Percentiles rank a stretch among this genome's conserved stretches.
phyloP scores from a whole-genome alignment of 257 asterid genomes.

The Linaria vulgaris region DNA sequence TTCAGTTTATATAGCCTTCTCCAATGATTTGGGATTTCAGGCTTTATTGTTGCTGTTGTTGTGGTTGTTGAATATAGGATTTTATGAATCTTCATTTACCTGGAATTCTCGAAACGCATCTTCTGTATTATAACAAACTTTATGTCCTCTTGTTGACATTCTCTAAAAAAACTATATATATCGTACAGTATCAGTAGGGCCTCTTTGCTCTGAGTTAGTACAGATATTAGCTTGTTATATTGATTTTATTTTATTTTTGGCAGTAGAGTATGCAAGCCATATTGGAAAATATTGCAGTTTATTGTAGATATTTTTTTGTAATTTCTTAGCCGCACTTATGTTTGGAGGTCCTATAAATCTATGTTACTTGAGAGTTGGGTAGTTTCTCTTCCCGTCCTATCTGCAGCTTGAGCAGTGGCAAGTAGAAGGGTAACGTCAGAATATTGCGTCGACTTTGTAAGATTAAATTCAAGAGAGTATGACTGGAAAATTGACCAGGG shows the following conservation, averaged over 20 bases:
- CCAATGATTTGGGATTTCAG: too few species aligned
- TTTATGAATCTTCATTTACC: conserved; percentile 16
- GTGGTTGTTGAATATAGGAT: too few species aligned
- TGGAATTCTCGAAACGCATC: background rate
- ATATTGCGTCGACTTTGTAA: background rate
- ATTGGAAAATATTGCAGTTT: conserved; percentile 3
- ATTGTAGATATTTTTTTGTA: conserved; percentile 9
- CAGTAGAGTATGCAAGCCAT: background rate
- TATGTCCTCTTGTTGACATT: conserved; percentile 13
- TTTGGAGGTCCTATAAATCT: conserved; percentile 2
- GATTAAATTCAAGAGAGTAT: background rate
- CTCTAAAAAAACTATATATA: conserved; percentile 1
- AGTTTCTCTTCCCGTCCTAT: background rate
- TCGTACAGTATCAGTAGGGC: background rate
- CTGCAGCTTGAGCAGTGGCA: conserved; percentile 2
- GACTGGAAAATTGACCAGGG: conserved; percentile 1
- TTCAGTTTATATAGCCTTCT: too few species aligned
- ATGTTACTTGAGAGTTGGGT: conserved; percentile 3
- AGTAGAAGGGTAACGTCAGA: conserved; percentile 6
- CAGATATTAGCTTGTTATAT: conserved; percentile 4
- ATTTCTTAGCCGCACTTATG: background rate
- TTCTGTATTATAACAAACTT: background rate
- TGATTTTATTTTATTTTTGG: background rate
- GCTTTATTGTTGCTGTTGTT: too few species aligned
- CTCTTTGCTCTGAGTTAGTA: conserved; percentile 8